These are phyloP conservation scores for Chromosphaera perkinsii DNA, from an alignment of 208 protist genomes.

Conservation along the genomic window DNA sequence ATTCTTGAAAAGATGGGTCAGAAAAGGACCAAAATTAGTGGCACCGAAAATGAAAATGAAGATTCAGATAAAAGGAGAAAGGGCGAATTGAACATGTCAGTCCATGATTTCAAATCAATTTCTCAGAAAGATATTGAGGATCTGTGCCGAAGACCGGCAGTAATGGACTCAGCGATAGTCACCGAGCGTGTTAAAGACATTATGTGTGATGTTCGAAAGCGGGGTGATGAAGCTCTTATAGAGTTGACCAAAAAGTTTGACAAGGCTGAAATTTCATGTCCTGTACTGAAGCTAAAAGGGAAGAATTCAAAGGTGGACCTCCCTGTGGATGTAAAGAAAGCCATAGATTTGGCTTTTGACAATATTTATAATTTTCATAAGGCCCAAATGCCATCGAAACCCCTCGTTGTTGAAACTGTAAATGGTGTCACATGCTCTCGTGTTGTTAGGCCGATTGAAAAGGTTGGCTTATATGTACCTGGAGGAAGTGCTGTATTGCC, in stretches of 20 bases:
- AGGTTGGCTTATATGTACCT: slow-evolving; percentile 41
- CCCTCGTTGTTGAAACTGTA: slow-evolving; percentile 33
- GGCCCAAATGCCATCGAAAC: slow-evolving; percentile 16
- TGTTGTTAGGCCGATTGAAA: slow-evolving; percentile 16
- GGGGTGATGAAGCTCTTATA: slow-evolving; percentile 30
- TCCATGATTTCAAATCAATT: neutral
- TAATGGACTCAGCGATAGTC: neutral
- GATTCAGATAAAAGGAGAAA: too few species aligned
- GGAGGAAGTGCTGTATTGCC: slow-evolving; percentile 48
- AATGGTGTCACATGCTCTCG: slow-evolving; percentile 17
- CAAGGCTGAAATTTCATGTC: neutral
- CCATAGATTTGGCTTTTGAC: slow-evolving; percentile 37
- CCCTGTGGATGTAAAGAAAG: slow-evolving; percentile 2
- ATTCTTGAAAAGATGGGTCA: too few species aligned
- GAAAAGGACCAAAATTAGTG: too few species aligned
- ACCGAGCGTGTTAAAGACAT: neutral
- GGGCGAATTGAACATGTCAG: too few species aligned
- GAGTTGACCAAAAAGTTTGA: slow-evolving; percentile 36
- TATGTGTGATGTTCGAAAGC: slow-evolving; percentile 5
- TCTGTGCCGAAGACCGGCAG: slow-evolving; percentile 15
- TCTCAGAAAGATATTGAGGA: neutral
- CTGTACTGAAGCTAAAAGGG: slow-evolving; percentile 1
- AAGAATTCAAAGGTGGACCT: neutral
- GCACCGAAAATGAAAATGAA: too few species aligned
- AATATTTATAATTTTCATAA: slow-evolving; percentile 34